These are phyloP conservation scores for Cladosporium sp. DNA, from an alignment of 2,329 filamentous ascomycete species.

Conservation along the genomic window DNA sequence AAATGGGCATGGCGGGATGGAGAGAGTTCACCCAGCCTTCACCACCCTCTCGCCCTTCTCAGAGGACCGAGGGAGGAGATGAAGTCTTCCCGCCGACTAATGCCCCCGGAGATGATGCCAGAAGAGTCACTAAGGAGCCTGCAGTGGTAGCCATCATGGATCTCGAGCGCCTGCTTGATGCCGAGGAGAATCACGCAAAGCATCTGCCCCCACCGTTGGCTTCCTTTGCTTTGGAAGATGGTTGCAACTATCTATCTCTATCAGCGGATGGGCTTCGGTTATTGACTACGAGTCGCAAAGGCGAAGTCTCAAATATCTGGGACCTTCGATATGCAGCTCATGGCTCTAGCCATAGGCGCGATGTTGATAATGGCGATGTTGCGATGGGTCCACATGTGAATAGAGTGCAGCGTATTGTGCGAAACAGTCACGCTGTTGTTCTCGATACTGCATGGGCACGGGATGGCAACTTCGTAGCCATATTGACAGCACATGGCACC, in stretches of 20 bases:
- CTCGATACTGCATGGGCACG: constrained; percentile 88
- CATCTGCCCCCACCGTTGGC: constrained; percentile 56
- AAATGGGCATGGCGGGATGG: constrained; percentile 72
- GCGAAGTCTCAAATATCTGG: constrained; percentile 80
- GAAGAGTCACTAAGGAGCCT: constrained; percentile 57
- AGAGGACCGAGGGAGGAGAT: constrained; percentile 2
- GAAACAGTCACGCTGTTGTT: constrained; percentile 87
- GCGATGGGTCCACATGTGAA: constrained; percentile 55
- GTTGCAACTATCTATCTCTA: constrained; percentile 78
- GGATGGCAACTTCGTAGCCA: constrained; percentile 74
- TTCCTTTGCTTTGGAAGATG: constrained; percentile 67
- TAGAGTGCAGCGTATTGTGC: constrained; percentile 81
- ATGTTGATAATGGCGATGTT: constrained; percentile 16
- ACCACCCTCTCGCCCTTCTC: constrained; percentile 34
- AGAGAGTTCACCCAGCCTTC: constrained; percentile 70
- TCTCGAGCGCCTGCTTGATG: constrained; percentile 53
- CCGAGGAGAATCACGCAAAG: constrained; percentile 48
- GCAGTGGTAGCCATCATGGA: constrained; percentile 73
- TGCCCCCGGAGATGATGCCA: constrained; percentile 54
- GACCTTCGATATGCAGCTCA: constrained; percentile 62
- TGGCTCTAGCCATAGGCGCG: constrained; percentile 29
- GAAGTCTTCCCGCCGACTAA: constrained; percentile 68
- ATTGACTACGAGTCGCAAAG: constrained; percentile 76
- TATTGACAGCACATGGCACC: constrained; percentile 93
- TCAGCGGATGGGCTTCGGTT: constrained; percentile 68